Evolutionary conservation across 163 green algal genomes (phyloP), one percentile per base, ranked within the genome.

Genomic region (Prototheca cutis): DNA sequence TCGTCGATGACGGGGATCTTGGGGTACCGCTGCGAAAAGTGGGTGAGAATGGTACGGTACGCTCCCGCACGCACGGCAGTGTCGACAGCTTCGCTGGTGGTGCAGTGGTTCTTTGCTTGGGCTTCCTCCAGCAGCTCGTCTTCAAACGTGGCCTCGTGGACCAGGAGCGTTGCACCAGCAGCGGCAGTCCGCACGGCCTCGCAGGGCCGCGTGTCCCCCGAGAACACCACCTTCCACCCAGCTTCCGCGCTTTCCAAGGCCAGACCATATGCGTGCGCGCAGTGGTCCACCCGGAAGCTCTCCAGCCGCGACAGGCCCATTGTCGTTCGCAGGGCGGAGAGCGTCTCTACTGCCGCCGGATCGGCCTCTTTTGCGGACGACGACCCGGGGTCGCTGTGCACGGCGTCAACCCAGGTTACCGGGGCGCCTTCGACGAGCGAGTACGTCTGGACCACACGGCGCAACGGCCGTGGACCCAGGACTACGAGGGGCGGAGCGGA

Each of bases 101-200:
- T 94, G 76, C 77, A 91, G 80, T 99, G 93, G 45, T 71, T 73
- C 82, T 98, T 98, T 28, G 67, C 70, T 3, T 79, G 13, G 3
- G 93, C 93, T 62, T 98, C 93, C 6, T 80, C 71, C 25, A 48
- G 21, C 74, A 91, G 77, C 3, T 71, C 75, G 57, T 95, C 80
- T 48, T 97, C 91, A 67, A 98, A 98, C 0, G 91, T 97, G 15
- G 91, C 90, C 75, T 99, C 93, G 68, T 99, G 93, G 7, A 99
- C 86, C 36, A 99, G 72, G 57, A 98, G 56, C 6, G 75, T 91
- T 29, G 80, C 87, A 21, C 75, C 82, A 21, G 67, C 61, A 3
- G 90, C 90, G 3, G 90, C 90, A 19, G 76, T 63, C 31, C 87
- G 71, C 30, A 94, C 36, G 2, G 63, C 65, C 17, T 62, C 19